Conservation (phyloP, 2,329 filamentous ascomycete genomes). For the Neurospora sp. region DNA sequence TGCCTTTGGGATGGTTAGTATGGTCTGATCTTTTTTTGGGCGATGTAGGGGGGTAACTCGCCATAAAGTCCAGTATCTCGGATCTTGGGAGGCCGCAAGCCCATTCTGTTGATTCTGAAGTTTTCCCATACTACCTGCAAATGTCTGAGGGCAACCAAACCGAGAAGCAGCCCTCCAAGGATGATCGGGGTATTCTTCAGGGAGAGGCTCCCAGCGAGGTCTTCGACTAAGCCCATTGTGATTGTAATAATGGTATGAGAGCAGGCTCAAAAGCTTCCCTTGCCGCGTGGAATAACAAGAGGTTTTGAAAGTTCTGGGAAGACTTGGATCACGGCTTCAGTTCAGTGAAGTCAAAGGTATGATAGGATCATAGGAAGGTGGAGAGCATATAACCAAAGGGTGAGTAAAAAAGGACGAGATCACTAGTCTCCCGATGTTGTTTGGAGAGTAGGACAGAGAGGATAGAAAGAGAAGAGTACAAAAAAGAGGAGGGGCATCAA, state of each 20-base stretch:
- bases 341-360: background rate
- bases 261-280: background rate
- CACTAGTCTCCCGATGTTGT: background rate
- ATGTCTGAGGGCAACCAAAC: slow-evolving; percentile 29
- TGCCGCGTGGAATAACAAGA: background rate
- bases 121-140: slow-evolving; percentile 30
- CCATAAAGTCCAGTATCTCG: slow-evolving; percentile 34
- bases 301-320: background rate
- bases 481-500: background rate
- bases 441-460: background rate
- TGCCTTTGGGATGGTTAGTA: slow-evolving; percentile 31
- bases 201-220: slow-evolving; percentile 34
- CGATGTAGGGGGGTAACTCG: slow-evolving; percentile 19
- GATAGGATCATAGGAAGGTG: background rate
- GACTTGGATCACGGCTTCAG: background rate
- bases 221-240: slow-evolving; percentile 42
- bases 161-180: slow-evolving; percentile 21
- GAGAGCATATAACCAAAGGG: background rate
- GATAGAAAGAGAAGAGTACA: background rate
- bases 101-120: slow-evolving; percentile 33
- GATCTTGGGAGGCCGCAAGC: slow-evolving; percentile 30
- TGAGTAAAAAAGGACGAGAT: background rate
- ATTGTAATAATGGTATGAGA: background rate
- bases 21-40: background rate
- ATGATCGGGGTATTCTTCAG: slow-evolving; percentile 28